A percentile compares a stretch with the other conserved stretches of the same genome.
phyloP scores from a whole-genome alignment of 306 rosid species.

The Echinosophora koreensis region DNA sequence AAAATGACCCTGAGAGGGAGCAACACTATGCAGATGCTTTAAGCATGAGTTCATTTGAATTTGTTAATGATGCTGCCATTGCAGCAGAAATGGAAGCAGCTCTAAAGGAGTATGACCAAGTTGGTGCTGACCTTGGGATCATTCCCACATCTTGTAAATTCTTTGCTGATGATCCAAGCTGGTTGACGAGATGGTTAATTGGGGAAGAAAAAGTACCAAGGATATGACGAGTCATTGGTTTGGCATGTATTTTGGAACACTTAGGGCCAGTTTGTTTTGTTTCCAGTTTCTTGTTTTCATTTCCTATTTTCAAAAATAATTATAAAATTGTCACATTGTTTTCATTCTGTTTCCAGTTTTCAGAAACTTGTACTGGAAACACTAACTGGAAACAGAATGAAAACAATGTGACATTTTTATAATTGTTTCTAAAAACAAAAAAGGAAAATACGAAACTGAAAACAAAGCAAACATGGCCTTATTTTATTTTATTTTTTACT shows the following conservation, averaged over 20 bases:
- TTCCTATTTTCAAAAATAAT: too few relatives aligned
- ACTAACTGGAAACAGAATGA: too few relatives aligned
- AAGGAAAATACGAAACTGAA: too few relatives aligned
- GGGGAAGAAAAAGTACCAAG: conserved; percentile 78
- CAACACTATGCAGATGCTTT: conserved; percentile 76
- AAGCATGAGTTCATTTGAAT: conserved; percentile 61
- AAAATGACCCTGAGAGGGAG: conserved; percentile 72
- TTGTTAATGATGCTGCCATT: conserved; percentile 58
- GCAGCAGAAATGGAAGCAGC: conserved; percentile 88
- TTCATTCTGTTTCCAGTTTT: too few relatives aligned
- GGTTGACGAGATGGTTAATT: conserved; percentile 90
- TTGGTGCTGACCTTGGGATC: conserved; percentile 88
- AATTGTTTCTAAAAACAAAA: too few relatives aligned
- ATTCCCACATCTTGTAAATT: conserved; percentile 73
- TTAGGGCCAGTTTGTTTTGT: too few relatives aligned
- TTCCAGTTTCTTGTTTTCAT: too few relatives aligned
- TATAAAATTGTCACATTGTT: too few relatives aligned
- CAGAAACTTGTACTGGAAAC: too few relatives aligned
- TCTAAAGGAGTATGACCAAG: conserved; percentile 76
- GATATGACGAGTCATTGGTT: conserved; percentile 43
- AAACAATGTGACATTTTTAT: too few relatives aligned
- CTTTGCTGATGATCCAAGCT: conserved; percentile 82
- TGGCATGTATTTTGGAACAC: conserved; percentile 26
- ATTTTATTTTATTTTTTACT: too few relatives aligned
- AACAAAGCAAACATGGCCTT: too few relatives aligned